Evolutionary conservation across 148 eudicot species (phyloP), one percentile per base, ranked within the genome.

Genomic region (Rhododendron griersonianum): DNA sequence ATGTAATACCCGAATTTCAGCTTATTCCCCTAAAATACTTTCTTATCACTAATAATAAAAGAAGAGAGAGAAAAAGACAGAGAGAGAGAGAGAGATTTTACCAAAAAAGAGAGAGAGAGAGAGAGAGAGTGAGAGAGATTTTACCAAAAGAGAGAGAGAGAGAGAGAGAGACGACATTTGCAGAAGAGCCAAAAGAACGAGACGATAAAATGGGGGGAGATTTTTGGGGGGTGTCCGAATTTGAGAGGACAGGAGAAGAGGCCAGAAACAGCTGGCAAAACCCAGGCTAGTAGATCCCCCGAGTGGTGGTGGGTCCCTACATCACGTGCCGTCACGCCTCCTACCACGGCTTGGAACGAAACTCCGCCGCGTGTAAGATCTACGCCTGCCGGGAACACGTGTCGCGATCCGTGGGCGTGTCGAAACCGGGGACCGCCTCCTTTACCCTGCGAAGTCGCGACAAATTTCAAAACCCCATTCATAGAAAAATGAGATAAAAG

Each of bases 301-400:
- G 67, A 80, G 87, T 21, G 33, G 11, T 18, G 2, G 53, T 13
- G 86, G 65, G 71, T 41, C 87, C 63, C 10, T 61, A 48, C 51
- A 63, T 86, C 87, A 86, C 87, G 84, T 86, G 84, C 78, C 67
- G 11, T 23, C 84, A 86, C 63, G 78, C 83, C 67, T 37, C 83
- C 5, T 6, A 7, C 23, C 55, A 1, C 44, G 19, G 7, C 59
- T 28, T 5, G n/a, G 2, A 18, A 23, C 61, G 33, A 65, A 2
- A 5, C 41, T 8, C 18, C 51, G 63, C 61, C 79, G 69, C 67
- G 78, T 86, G 80, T n/a, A 55, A 1, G 0, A 44, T 21, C 28
- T 1, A 2, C 65, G 13, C 9, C 30, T 57, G 9, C 2, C 0
- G 1, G 1, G 5, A 7, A 45, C 78, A 86, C 84, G 87, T 80